Percentiles rank a stretch among this genome's conserved stretches.
Conservation (phyloP, 225 moss, liverwort and hornwort species). For the Bryoerythrophyllum caledonicum region DNA sequence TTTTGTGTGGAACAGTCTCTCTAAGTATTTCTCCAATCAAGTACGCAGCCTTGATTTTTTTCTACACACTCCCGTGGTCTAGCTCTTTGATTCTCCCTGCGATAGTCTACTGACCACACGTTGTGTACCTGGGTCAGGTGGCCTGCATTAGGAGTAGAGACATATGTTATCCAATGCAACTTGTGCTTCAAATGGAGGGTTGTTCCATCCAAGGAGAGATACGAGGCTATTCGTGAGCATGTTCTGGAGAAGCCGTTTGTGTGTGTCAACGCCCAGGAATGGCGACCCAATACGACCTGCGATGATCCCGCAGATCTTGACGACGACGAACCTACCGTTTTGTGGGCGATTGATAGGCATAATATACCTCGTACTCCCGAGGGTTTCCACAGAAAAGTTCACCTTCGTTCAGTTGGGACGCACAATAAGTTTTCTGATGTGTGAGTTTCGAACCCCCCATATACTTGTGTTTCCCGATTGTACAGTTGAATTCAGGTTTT, state of each 20-base stretch:
- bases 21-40: not conserved
- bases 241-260: slow-evolving; percentile 62
- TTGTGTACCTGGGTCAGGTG: slow-evolving; percentile 42
- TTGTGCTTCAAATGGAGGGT: slow-evolving; percentile 80
- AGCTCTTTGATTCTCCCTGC: slow-evolving; percentile 4
- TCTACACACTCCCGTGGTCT: not conserved
- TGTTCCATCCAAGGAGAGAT: slow-evolving; percentile 63
- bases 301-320: slow-evolving; percentile 56
- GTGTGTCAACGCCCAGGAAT: slow-evolving; percentile 53
- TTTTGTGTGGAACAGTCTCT: not conserved
- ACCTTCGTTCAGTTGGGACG: slow-evolving; percentile 64
- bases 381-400: slow-evolving; percentile 71
- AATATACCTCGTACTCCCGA: slow-evolving; percentile 68
- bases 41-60: not conserved
- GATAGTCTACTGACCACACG: not conserved
- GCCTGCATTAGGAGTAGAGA: slow-evolving; percentile 54
- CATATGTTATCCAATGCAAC: slow-evolving; percentile 72
- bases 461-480: not conserved
- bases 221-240: slow-evolving; percentile 67
- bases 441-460: slow-evolving; percentile 32
- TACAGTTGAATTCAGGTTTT: not conserved
- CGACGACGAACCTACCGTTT: slow-evolving; percentile 48
- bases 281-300: slow-evolving; percentile 55
- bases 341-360: slow-evolving; percentile 89
- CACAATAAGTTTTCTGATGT: slow-evolving; percentile 73